Evolutionary conservation across 2,329 filamentous ascomycete species (phyloP).

Genomic region (Periconia sp.): DNA sequence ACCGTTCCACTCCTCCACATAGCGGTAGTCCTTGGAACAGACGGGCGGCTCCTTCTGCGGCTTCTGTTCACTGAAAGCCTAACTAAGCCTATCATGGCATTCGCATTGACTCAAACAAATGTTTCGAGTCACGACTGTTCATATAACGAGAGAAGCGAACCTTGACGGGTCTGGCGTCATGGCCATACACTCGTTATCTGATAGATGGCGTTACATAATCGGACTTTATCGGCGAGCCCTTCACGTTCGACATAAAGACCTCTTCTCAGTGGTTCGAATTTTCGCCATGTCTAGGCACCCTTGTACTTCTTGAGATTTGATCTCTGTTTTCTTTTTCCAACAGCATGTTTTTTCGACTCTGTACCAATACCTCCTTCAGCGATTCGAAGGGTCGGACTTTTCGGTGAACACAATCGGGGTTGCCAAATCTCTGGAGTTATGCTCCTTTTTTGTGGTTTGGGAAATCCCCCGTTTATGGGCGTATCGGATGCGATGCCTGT

Average conservation of each 20-base stretch:
- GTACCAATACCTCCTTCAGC: constrained; percentile 12
- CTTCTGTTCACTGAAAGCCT: constrained; percentile 27
- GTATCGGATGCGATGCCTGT: no score
- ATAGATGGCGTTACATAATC: constrained; percentile 17
- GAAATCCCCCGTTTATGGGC: no score
- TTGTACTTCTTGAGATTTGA: constrained; percentile 18
- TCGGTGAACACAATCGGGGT: not conserved
- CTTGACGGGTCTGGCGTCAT: constrained; percentile 1
- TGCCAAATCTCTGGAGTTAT: not conserved
- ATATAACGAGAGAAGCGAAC: not conserved
- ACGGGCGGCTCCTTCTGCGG: constrained; percentile 26
- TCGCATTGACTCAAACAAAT: not conserved
- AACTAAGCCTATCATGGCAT: not conserved
- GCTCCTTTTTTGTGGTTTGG: not conserved
- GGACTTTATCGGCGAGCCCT: no score
- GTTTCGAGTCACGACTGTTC: not conserved
- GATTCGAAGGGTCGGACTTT: constrained; percentile 4
- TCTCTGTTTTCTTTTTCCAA: constrained; percentile 11
- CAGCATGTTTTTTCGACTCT: constrained; percentile 11
- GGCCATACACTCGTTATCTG: constrained; percentile 14
- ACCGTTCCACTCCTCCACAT: constrained; percentile 23
- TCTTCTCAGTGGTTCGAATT: constrained; percentile 6
- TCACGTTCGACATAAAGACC: constrained; percentile 4
- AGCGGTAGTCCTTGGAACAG: constrained; percentile 32
- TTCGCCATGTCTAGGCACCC: constrained; percentile 17